Percentiles rank a stretch among this genome's conserved stretches.
These are phyloP conservation scores for Metschnikowia lochheadii DNA, from an alignment of 805 yeast species.

Conservation along the genomic window DNA sequence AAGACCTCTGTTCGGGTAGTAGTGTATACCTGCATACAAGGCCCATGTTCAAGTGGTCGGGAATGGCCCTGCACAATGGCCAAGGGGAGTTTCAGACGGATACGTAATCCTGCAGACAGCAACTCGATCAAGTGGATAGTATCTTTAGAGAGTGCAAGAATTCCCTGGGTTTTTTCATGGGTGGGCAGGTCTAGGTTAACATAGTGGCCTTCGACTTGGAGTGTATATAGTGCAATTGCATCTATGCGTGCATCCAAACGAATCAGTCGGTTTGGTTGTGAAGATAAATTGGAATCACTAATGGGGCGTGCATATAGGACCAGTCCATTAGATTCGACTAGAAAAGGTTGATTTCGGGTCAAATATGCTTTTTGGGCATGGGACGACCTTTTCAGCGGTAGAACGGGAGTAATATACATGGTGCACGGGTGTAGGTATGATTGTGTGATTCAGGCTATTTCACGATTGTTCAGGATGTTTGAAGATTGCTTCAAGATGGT, in stretches of 20 bases:
- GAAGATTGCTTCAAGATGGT: neutral
- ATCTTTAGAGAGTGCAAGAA: neutral
- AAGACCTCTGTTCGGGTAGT: neutral
- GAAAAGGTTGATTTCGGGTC: neutral
- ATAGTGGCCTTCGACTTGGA: neutral
- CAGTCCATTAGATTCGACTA: neutral
- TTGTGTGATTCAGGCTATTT: neutral
- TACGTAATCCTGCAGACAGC: neutral
- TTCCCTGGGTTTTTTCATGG: neutral
- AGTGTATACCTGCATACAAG: neutral
- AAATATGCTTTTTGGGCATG: neutral
- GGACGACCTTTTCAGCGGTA: neutral
- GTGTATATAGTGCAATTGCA: neutral
- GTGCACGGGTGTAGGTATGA: neutral
- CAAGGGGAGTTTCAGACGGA: neutral
- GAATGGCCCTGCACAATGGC: neutral
- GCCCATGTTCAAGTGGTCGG: neutral
- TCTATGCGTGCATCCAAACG: neutral
- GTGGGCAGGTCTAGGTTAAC: neutral
- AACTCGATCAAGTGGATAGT: neutral
- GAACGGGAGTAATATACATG: neutral
- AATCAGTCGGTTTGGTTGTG: neutral
- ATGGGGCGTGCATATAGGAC: neutral
- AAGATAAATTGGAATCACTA: neutral
- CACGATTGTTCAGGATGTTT: neutral